Evolutionary conservation across 2,329 filamentous ascomycete species (phyloP).

Genomic region (Colletotrichum spaethianum): DNA sequence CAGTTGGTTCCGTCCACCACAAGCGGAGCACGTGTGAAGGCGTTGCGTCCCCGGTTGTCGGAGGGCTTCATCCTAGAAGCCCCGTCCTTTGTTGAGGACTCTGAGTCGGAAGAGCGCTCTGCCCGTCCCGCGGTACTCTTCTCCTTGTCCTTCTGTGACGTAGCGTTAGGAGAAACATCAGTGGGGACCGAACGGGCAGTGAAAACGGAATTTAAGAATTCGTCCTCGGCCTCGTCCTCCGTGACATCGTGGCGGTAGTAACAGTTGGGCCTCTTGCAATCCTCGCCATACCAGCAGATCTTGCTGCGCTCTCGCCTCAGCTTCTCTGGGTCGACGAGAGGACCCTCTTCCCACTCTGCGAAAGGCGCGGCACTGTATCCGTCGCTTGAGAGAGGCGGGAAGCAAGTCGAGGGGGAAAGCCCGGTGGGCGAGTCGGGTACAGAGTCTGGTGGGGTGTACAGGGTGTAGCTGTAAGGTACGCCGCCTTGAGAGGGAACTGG

Average conservation of each 20-base stretch:
- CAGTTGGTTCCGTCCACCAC: not conserved
- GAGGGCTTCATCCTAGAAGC: not conserved
- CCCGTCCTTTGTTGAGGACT: not conserved
- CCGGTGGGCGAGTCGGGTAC: not conserved
- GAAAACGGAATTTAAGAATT: too few species aligned
- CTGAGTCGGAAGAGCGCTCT: not conserved
- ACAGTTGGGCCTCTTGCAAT: slow-evolving; percentile 1
- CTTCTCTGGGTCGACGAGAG: slow-evolving; percentile 1
- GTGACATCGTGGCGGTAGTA: not conserved
- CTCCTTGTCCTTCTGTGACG: not conserved
- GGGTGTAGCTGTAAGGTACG: too few species aligned
- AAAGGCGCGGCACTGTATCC: not conserved
- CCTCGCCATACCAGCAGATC: not conserved
- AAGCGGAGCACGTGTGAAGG: not conserved
- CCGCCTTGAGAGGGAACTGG: too few species aligned
- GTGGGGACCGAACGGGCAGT: not conserved
- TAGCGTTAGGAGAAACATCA: not conserved
- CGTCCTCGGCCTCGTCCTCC: not conserved
- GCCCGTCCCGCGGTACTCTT: not conserved
- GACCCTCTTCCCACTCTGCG: not conserved
- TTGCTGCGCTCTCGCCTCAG: not conserved
- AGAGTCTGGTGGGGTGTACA: not conserved
- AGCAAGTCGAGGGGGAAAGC: too few species aligned
- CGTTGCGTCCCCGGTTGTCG: not conserved
- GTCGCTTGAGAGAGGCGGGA: not conserved